phyloP scores from a whole-genome alignment of 1,284 basidiomycete genomes.

The Irpex lacteus region DNA sequence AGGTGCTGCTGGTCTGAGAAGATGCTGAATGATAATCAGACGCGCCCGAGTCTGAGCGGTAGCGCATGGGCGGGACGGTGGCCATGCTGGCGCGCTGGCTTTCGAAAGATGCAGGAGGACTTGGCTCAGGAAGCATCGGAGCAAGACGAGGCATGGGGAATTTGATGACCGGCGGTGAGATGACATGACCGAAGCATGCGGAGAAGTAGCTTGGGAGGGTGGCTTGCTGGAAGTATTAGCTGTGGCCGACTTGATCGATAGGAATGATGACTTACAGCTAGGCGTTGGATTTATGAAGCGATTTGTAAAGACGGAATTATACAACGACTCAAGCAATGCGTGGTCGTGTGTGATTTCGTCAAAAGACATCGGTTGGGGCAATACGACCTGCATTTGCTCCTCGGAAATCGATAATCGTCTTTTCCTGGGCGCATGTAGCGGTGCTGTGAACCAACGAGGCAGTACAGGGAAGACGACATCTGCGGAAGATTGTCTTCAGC shows the following conservation, averaged over 20 bases:
- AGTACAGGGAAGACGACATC: conserved; percentile 35
- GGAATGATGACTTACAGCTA: conserved; percentile 23
- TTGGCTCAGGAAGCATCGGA: conserved; percentile 45
- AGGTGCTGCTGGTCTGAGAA: not conserved
- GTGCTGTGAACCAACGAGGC: conserved; percentile 36
- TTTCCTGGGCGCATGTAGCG: conserved; percentile 23
- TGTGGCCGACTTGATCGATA: not conserved
- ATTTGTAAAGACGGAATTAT: conserved; percentile 31
- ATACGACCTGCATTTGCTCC: not conserved
- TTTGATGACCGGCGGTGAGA: conserved; percentile 55
- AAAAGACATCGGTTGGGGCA: not conserved
- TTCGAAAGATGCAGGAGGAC: not conserved
- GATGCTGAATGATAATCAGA: not conserved
- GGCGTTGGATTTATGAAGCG: conserved; percentile 35
- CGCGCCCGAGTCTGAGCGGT: not conserved
- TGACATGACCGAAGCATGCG: conserved; percentile 66
- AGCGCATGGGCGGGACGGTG: not conserved
- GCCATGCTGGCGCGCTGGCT: not conserved
- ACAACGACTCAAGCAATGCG: conserved; percentile 32
- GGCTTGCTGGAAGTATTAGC: conserved; percentile 36
- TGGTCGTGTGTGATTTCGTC: conserved; percentile 31
- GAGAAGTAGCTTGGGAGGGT: conserved; percentile 69
- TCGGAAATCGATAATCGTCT: not conserved
- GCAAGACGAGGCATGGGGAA: conserved; percentile 72
- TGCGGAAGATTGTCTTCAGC: conserved; percentile 10